A percentile compares a stretch with the other conserved stretches of the same genome.
Evolutionary conservation across 306 rosid genomes (phyloP).

Genomic region (Cicer chorassanicum): DNA sequence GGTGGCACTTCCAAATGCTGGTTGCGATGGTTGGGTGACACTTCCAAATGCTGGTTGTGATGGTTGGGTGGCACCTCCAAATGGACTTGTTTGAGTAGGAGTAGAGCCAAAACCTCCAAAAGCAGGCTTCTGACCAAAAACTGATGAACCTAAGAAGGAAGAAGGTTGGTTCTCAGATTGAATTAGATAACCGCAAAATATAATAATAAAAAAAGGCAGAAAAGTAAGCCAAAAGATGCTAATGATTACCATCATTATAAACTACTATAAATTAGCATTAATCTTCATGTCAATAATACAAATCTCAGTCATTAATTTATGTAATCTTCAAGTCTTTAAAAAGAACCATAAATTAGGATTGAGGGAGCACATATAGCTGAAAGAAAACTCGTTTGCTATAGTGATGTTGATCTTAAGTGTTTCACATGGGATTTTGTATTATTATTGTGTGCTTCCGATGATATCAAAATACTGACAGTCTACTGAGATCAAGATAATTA

Average conservation of each 20-base stretch:
- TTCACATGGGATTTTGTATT: conserved; percentile 26
- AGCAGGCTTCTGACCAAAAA: conserved; percentile 84
- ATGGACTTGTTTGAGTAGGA: conserved; percentile 76
- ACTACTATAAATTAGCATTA: conserved; percentile 11
- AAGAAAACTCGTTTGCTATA: conserved; percentile 13
- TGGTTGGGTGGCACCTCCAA: conserved; percentile 71
- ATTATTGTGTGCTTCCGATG: background rate
- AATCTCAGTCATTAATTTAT: background rate
- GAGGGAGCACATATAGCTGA: conserved; percentile 15
- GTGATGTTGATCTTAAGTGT: conserved; percentile 26
- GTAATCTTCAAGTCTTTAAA: conserved; percentile 16
- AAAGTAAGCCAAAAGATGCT: conserved; percentile 21
- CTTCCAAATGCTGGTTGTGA: conserved; percentile 89
- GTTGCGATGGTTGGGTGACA: conserved; percentile 73
- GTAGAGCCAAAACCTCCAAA: conserved; percentile 86
- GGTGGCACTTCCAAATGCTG: conserved; percentile 73
- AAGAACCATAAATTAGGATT: background rate
- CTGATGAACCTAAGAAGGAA: conserved; percentile 63
- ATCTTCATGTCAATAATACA: background rate
- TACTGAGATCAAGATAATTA: conserved; percentile 1
- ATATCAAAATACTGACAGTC: conserved; percentile 14
- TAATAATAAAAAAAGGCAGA: background rate
- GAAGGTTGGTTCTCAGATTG: conserved; percentile 37
- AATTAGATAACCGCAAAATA: conserved; percentile 31
- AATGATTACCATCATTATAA: conserved; percentile 5